Evolutionary conservation across 306 rosid genomes (phyloP), one percentile per base, ranked within the genome.

Genomic region (Amphicarpaea edgeworthii): DNA sequence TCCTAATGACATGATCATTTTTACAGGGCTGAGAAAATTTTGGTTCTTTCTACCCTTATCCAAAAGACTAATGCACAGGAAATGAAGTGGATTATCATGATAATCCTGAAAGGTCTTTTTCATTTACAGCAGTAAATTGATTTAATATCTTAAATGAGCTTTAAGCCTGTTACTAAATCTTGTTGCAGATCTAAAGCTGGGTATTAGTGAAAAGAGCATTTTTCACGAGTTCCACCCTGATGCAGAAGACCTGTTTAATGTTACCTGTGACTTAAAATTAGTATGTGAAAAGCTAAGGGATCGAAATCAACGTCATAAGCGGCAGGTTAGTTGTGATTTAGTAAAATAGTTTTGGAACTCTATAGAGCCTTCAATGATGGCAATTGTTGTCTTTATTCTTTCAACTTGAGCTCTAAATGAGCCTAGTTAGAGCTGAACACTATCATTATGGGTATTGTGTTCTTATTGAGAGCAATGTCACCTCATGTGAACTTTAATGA

Each of bases 51-150:
- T 72, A 86, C 93, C 45, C 81, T 94, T 78, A 90, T 94, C 55
- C 86, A 79, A 72, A 88, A 86, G 93, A 90, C 97, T 70, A 92
- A 92, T 82, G 97, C 98, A 47, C 93, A 87, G 76, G 97, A 94
- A 85, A 92, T 94, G 98, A 94, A 94, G 88, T 94, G 98, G 98
- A 92, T 92, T 68, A 84, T 94, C 85, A 92, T 91, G 98, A 92
- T 94, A 75, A 90, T 92, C 72, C 89, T 94, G 59, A 94, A 94
- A 90, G 98, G 98, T 91, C 20, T 40, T 50, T 70, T 38, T 68
- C 63, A 65, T 67, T 69, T 83, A 71, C 38, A 40, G 41, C 28
- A 6, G 51, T 12, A 58, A 46, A 62, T 72, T 71, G 47, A 24
- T 71, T 64, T 79, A 67, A 72, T 61, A 26, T 50, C 67, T 75